A percentile compares a stretch with the other conserved stretches of the same genome.
phyloP scores from a whole-genome alignment of 208 protist species.

The Leishmania guyanensis region DNA sequence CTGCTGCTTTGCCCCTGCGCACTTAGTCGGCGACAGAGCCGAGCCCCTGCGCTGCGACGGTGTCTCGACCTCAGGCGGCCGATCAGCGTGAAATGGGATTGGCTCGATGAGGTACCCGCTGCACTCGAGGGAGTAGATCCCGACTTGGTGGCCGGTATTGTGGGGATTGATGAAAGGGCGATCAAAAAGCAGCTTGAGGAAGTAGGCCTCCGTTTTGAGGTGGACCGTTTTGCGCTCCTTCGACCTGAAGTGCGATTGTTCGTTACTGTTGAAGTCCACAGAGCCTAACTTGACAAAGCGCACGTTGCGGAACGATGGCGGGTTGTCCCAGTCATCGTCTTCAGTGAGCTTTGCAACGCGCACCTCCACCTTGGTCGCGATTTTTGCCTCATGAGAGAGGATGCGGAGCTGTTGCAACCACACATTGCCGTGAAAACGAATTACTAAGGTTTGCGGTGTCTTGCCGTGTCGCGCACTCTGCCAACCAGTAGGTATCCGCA shows the following conservation, averaged over 20 bases:
- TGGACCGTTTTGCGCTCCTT: conserved; percentile 93
- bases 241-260: conserved; percentile 72
- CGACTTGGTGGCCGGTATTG: conserved; percentile 79
- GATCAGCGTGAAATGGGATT: conserved; percentile 30
- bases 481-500: conserved; percentile 55
- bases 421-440: conserved; percentile 88
- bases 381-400: conserved; percentile 87
- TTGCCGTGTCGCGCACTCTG: conserved; percentile 71
- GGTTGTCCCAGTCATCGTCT: conserved; percentile 28
- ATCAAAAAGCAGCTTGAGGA: conserved; percentile 88
- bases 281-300: conserved; percentile 80
- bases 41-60: conserved; percentile 1
- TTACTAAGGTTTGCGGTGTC: conserved; percentile 77
- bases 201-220: conserved; percentile 79
- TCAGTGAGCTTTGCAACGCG: conserved; percentile 60
- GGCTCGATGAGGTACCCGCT: conserved; percentile 42
- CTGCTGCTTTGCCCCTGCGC: not conserved
- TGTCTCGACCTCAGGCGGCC: not conserved
- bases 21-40: not conserved
- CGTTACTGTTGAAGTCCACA: conserved; percentile 84
- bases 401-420: conserved; percentile 84
- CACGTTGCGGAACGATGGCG: conserved; percentile 68
- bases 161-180: conserved; percentile 65
- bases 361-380: conserved; percentile 86
- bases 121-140: conserved; percentile 87